Evolutionary conservation across 108 stramenopile genomes (phyloP).

Genomic region (Cyclotella distinguenda): DNA sequence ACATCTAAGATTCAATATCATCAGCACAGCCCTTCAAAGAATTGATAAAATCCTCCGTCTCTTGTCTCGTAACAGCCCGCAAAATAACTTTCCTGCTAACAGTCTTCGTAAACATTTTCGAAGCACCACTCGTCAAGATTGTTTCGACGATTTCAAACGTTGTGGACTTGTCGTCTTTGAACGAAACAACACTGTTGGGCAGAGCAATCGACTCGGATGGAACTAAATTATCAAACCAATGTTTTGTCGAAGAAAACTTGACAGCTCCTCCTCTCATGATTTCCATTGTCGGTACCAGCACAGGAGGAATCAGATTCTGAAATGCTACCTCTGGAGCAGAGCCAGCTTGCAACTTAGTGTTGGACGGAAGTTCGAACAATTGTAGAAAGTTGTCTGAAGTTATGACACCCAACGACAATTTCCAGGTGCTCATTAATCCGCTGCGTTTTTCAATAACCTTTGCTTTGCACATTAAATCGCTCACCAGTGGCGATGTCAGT

Average conservation of each 20-base stretch:
- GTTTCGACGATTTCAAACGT: slow-evolving; percentile 67
- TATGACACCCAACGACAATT: slow-evolving; percentile 60
- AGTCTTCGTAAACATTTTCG: slow-evolving; percentile 64
- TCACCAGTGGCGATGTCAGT: slow-evolving; percentile 66
- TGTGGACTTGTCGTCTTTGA: slow-evolving; percentile 42
- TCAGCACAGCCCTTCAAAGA: slow-evolving; percentile 29
- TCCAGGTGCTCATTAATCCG: slow-evolving; percentile 67
- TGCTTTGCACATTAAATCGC: slow-evolving; percentile 67
- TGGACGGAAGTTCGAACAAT: slow-evolving; percentile 69
- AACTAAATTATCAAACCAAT: slow-evolving; percentile 67
- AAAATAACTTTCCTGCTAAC: slow-evolving; percentile 53
- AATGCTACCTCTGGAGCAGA: slow-evolving; percentile 82
- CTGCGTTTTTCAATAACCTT: slow-evolving; percentile 69
- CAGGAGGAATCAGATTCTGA: slow-evolving; percentile 60
- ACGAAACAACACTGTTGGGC: slow-evolving; percentile 55
- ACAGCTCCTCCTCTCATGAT: slow-evolving; percentile 27
- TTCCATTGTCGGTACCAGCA: slow-evolving; percentile 57
- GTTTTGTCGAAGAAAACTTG: slow-evolving; percentile 41
- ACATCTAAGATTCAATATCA: neutral
- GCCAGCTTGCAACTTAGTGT: slow-evolving; percentile 44
- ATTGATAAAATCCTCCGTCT: slow-evolving; percentile 66
- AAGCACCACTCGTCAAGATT: slow-evolving; percentile 48
- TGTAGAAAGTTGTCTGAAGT: slow-evolving; percentile 74
- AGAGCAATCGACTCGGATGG: slow-evolving; percentile 70
- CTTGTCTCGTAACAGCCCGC: slow-evolving; percentile 52